Conservation (phyloP, 768 basidiomycete genomes). For the Trametes maxima region DNA sequence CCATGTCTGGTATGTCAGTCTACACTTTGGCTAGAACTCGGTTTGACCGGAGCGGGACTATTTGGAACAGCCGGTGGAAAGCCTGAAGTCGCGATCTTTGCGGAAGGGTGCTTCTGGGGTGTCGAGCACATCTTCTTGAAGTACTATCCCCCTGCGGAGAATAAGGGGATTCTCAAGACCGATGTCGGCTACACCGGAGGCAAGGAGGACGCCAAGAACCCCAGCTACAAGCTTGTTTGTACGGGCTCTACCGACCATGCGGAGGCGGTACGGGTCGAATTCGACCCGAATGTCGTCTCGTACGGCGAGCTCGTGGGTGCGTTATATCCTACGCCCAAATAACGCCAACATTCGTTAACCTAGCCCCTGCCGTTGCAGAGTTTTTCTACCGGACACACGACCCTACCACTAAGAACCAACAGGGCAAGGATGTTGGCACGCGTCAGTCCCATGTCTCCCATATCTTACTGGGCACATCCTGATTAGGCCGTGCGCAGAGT, state of each 20-base stretch:
- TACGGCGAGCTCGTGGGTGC: conserved; percentile 87
- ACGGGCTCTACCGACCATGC: conserved; percentile 83
- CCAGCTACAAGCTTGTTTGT: conserved; percentile 78
- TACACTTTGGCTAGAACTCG: too few species aligned
- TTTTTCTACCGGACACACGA: conserved; percentile 97
- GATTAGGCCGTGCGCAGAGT: conserved; percentile 53
- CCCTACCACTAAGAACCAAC: conserved; percentile 79
- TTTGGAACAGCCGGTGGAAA: conserved; percentile 32
- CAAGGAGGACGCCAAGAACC: conserved; percentile 51
- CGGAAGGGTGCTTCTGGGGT: conserved; percentile 83
- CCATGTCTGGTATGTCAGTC: conserved; percentile 24
- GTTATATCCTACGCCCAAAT: conserved; percentile 32
- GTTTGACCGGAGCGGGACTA: neutral
- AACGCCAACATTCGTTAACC: neutral
- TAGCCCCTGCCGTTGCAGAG: conserved; percentile 45
- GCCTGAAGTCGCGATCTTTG: conserved; percentile 50
- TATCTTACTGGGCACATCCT: neutral
- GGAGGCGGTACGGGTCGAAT: conserved; percentile 85
- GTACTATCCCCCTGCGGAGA: conserved; percentile 68
- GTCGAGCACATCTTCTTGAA: conserved; percentile 85
- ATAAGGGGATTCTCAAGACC: conserved; percentile 75
- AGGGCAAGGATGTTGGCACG: conserved; percentile 76
- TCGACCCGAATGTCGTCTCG: conserved; percentile 73
- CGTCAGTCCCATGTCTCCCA: conserved; percentile 51
- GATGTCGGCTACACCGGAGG: conserved; percentile 84